Base-by-base conservation (phyloP, 768 basidiomycete genomes). In the Solioccasus polychromus region DNA sequence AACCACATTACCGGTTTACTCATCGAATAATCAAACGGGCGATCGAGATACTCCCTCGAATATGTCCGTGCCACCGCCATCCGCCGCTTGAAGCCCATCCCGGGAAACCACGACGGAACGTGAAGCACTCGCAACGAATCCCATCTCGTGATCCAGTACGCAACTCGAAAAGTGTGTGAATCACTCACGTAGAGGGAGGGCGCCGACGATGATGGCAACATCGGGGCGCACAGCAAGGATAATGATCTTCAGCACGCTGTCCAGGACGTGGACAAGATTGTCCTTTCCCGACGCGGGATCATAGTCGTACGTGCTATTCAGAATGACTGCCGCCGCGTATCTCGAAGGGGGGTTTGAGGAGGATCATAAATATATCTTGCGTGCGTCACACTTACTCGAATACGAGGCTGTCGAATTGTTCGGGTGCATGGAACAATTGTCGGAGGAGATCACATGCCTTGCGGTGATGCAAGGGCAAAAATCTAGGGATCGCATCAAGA, bases 371-470 rank as follows among this genome's bases (percentile, higher is more conserved):
- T 34, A 3, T 17, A n/a, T 17, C 17, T n/a, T n/a, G n/a, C n/a
- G n/a, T n/a, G n/a, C 30, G 30, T 5, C 9, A 31, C 32, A 34
- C 32, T n/a, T 10, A 34, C 32, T 34, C 60, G 31, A 59, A 55
- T 12, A 70, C 44, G 35, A 67, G 64, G 17, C 55, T 59, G 14
- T 59, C 39, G 23, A 68, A 51, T 32, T 61, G 51, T 7, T 67
- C 62, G 19, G 68, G 65, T 8, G 55, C 47, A 9, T 65, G 60
- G 2, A 68, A 30, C 8, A 71, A 56, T 8, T 56, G 56, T 4
- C 54, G 57, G 18, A 72, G 59, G 24, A 68, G 47, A 2, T 38
- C 45, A 36, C 65, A 59, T 6, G 60, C 50, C 8, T 58, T 56
- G 31, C 55, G 58, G 8, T 62, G 36, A 26, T 60, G 56, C 32